Evolutionary conservation across 2,329 filamentous ascomycete genomes (phyloP), one percentile per base, ranked within the genome.

Genomic region (Scortechinia acanthostroma): DNA sequence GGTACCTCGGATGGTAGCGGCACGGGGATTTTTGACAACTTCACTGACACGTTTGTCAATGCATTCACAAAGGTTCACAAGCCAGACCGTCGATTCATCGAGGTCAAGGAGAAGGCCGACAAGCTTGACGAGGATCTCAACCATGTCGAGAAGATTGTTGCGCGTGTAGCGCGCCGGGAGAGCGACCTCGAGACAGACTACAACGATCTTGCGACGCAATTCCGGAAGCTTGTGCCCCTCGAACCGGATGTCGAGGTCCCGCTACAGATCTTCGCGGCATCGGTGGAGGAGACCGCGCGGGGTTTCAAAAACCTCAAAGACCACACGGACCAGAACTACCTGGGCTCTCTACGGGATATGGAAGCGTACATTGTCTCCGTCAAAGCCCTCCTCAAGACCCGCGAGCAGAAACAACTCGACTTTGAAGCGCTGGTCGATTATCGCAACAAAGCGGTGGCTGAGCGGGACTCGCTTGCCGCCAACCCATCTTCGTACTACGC

Each of bases 351-450:
- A 45, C 82, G 90, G 43, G 93, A 98, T 66, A 95, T 97, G 91
- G 88, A 94, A 55, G 86, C 90, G 21, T 98, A 97, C 65, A 91
- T 90, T 52, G 69, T 78, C n/a, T 86, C 90, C 0, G 71, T 97
- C 42, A 95, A 95, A 64, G 76, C 80, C 20, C 81, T 98, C 3
- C 80, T 98, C 51, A 95, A 95, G 63, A 88, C 88, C 1, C 84
- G 93, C 25, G 93, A 98, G 68, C 90, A 94, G 68, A 98, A 98
- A 62, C 93, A 98, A 62, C 84, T 98, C 47, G 93, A 98, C 68
- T 95, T 91, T 58, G 93, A 98, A 66, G 91, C 89, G 52, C 75
- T 98, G 23, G 95, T 90, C 21, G 91, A 97, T 60, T 97, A 97
- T 63, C 86, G 96, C 45, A 88, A 88, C 67, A 95, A 95, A 62